A percentile compares a stretch with the other conserved stretches of the same genome.
Conservation (phyloP, 495 filamentous ascomycete species). For the Chaetomium cochliodes region DNA sequence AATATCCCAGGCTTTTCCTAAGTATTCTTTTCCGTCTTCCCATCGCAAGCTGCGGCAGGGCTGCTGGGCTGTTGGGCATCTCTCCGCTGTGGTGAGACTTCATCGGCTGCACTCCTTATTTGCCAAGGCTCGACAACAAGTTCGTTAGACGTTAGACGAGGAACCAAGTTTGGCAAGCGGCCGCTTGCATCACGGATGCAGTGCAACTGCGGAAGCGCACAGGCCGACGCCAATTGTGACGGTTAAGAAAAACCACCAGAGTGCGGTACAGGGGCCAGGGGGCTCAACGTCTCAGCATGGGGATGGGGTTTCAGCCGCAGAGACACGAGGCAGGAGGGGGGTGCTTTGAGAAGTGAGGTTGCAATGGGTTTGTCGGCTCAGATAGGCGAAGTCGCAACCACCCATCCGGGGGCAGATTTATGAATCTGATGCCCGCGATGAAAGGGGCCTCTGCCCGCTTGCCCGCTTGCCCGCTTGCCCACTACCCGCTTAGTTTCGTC, state of each 20-base stretch:
- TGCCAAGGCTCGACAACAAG: not conserved
- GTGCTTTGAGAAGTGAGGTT: not conserved
- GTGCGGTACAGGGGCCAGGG: conserved; percentile 20
- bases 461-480: too few species aligned
- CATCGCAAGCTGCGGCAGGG: not conserved
- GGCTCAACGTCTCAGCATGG: conserved; percentile 31
- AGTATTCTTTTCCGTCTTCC: not conserved
- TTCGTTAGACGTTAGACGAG: too few species aligned
- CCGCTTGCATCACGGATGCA: not conserved
- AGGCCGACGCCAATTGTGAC: conserved; percentile 19
- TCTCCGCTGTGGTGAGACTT: conserved; percentile 1
- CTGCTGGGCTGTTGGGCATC: not conserved
- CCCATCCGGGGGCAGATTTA: conserved; percentile 1
- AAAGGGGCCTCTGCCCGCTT: too few species aligned
- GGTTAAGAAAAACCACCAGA: conserved; percentile 15
- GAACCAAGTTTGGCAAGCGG: not conserved
- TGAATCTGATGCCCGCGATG: not conserved
- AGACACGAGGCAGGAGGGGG: conserved; percentile 2
- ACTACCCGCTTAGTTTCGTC: conserved; percentile 2
- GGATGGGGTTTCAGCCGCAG: conserved; percentile 30
- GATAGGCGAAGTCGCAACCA: conserved; percentile 6
- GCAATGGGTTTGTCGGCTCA: conserved; percentile 8
- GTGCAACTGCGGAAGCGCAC: conserved; percentile 1
- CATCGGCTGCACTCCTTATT: not conserved
- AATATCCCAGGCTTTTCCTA: not conserved